Evolutionary conservation across 2,329 filamentous ascomycete species (phyloP), one percentile per base, ranked within the genome.

Genomic region (Aotearoamyces nothofagi): DNA sequence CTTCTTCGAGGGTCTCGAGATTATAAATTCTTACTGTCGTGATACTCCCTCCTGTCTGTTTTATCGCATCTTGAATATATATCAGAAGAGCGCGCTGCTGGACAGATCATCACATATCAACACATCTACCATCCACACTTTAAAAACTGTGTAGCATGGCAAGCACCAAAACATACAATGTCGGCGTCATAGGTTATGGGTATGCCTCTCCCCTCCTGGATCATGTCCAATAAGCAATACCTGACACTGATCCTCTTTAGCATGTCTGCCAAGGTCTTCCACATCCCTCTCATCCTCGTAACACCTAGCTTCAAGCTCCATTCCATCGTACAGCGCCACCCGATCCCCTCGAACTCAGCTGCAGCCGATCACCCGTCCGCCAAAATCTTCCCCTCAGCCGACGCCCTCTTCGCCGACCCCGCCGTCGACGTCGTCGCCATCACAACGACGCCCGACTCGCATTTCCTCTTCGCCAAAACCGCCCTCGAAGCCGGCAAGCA

Each of bases 211-310:
- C 19, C 13, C 27, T 15, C 22, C n/a, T 8, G 5, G 23, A 4
- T 34, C 27, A 20, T n/a, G 6, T 17, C 8, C 17, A 20, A 17
- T 7, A 9, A 19, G 11, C 15, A 5, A 29, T 9, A 9, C 20
- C 36, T 41, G 29, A 41, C 27, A 22, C 6, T 6, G n/a, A 4
- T 10, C 14, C 5, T 26, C 15, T 15, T 9, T 20, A 51, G 68
- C 41, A 50, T 71, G 45, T 67, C 63, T 32, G 80, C 81, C 53
- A 86, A 84, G 49, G 63, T 78, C 55, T 90, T 87, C 56, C 80
- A 90, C 53, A 83, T 87, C 46, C 81, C 80, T 37, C 79, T 84
- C 54, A 66, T 90, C 53, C 57, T 58, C 30, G 62, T 64, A 16
- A 69, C 75, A 0, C 61, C 72, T 5, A 58, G 67, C 31, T 63